A percentile compares a stretch with the other conserved stretches of the same genome.
Conservation (phyloP, 2,329 filamentous ascomycete species). For the Aspergillus sclerotialis region DNA sequence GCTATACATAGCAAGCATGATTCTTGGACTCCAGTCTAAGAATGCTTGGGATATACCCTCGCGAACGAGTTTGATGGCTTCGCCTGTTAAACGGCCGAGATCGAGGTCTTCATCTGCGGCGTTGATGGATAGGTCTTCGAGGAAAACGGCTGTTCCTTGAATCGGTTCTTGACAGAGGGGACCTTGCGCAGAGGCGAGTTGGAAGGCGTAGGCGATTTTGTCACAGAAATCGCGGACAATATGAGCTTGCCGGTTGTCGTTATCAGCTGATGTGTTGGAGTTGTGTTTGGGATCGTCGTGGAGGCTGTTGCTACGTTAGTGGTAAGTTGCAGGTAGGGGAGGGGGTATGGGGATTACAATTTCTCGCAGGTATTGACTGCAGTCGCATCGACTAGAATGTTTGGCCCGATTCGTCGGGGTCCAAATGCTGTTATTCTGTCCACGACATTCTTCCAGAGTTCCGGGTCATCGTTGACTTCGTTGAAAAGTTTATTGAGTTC, state of each 20-base stretch:
- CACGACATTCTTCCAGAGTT: conserved; percentile 69
- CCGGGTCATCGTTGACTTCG: conserved; percentile 63
- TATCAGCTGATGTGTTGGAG: conserved; percentile 16
- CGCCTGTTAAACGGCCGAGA: conserved; percentile 76
- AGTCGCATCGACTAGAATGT: conserved; percentile 81
- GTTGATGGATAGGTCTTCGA: conserved; percentile 68
- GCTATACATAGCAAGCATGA: conserved; percentile 94
- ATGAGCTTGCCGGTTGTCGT: conserved; percentile 19
- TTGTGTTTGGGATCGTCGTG: conserved; percentile 30
- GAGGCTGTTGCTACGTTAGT: conserved; percentile 22
- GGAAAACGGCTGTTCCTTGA: conserved; percentile 83
- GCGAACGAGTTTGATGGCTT: conserved; percentile 84
- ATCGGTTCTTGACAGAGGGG: conserved; percentile 89
- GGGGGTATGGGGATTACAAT: conserved; percentile 49
- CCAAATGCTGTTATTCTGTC: conserved; percentile 87
- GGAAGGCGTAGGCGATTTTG: conserved; percentile 90
- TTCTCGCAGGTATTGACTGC: conserved; percentile 62
- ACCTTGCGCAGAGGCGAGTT: conserved; percentile 80
- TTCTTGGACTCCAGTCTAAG: conserved; percentile 90
- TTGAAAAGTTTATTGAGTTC: conserved; percentile 62
- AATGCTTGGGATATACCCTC: conserved; percentile 78
- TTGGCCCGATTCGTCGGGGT: conserved; percentile 75
- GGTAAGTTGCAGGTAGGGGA: neutral
- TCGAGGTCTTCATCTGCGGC: conserved; percentile 48
- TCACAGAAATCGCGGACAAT: conserved; percentile 67